A percentile compares a stretch with the other conserved stretches of the same genome.
These are phyloP conservation scores for Leishmania tarentolae DNA, from an alignment of 208 protist species.

Conservation along the genomic window DNA sequence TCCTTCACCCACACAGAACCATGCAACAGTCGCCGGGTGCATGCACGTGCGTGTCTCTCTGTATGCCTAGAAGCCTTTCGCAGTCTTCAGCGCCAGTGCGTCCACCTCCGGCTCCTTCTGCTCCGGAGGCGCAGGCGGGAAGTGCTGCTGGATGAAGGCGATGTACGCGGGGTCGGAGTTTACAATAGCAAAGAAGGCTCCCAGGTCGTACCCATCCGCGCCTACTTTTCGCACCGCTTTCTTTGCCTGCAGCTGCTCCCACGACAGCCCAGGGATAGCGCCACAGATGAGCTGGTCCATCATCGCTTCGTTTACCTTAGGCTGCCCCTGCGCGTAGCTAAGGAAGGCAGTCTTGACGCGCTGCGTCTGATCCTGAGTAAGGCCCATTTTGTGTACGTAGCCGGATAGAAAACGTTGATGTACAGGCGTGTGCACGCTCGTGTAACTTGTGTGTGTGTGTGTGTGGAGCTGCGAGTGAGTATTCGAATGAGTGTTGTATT, in stretches of 20 bases:
- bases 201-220: constrained; percentile 72
- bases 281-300: constrained; percentile 91
- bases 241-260: constrained; percentile 82
- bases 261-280: constrained; percentile 77
- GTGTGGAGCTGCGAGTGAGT: background rate
- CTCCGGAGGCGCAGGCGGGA: constrained; percentile 67
- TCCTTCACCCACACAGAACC: background rate
- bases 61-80: constrained; percentile 75
- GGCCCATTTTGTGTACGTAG: constrained; percentile 47
- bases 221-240: constrained; percentile 59
- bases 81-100: constrained; percentile 75
- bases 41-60: background rate
- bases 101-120: constrained; percentile 78
- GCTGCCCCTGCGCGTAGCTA: constrained; percentile 82
- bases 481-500: background rate
- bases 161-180: constrained; percentile 75
- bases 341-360: constrained; percentile 90
- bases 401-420: background rate
- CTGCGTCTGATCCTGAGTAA: constrained; percentile 78
- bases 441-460: background rate
- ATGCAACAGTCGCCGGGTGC: background rate
- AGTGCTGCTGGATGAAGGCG: constrained; percentile 75
- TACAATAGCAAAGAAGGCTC: constrained; percentile 80
- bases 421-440: background rate
- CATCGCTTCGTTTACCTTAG: constrained; percentile 79